Evolutionary conservation across 2,329 filamentous ascomycete species (phyloP), one percentile per base, ranked within the genome.

Genomic region (Didymellaceae sp.): DNA sequence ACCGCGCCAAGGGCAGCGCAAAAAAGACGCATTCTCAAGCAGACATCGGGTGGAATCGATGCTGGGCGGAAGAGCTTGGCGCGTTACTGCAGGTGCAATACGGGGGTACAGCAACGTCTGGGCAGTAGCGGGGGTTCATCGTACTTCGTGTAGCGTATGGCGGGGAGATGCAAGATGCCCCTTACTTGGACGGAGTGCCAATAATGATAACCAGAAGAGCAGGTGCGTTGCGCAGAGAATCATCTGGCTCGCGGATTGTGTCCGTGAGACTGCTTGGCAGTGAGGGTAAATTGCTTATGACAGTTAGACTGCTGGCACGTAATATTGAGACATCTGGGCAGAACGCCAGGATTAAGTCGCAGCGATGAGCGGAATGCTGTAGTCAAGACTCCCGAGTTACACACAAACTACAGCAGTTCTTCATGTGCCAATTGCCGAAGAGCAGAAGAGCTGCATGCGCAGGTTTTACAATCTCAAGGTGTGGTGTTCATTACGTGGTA

Each of bases 11-110:
- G 49, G 13, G 8, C n/a, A 28, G 39, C 33, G 33, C 28, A 34
- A 47, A 53, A 52, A 53, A 53, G 30, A 48, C 50, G 50, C 50
- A 53, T 46, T 52, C 17, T n/a, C 33, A 45, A 45, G 42, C 16
- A 31, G 31, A 48, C 30, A 13, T 41, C 41, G 38, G 42, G 16
- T 22, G 28, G 22, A 33, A 39, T 43, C 37, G 39, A 33, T 34
- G 49, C 49, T 53, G 39, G 50, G 50, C 50, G 50, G 50, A 52
- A 44, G 31, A 37, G 17, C 50, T 53, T 53, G 50, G 50, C 49
- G 20, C 39, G 21, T 43, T 52, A 39, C 49, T 46, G 43, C 49
- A 52, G 43, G 32, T 39, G 22, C 28, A 24, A 17, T 31, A 21
- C 7, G 39, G 42, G 31, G 37, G 37, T 38, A 52, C 49, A 47